Evolutionary conservation across 2,329 filamentous ascomycete species (phyloP), one percentile per base, ranked within the genome.

Genomic region (Venturia oleaginea): DNA sequence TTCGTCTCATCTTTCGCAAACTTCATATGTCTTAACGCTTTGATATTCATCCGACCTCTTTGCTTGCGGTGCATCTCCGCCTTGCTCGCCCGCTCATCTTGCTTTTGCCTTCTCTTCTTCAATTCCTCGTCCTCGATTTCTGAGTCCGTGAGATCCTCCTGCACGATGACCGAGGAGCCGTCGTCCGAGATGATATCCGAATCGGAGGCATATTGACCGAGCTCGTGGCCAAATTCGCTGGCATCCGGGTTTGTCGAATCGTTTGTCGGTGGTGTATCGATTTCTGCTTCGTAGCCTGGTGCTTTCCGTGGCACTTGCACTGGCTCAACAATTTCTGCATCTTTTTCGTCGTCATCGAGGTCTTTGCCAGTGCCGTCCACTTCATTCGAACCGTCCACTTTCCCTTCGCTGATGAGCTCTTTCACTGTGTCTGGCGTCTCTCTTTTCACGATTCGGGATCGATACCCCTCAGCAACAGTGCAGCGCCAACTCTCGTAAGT

Each of bases 11-110:
- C 51, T 30, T 57, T 57, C 15, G 51, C 51, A 22, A 57, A 57
- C 51, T 57, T 57, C 51, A 57, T 57, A n/a, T 57, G 51, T 10
- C 51, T 57, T 30, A 57, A 57, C 15, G 51, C 51, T 30, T 57
- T 57, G 51, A 57, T 34, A 22, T 57, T 57, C 51, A 57, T 57
- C 5, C 30, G 27, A 11, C 51, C 51, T 57, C 51, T 57, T 2
- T 57, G 51, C 30, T 57, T 57, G 15, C 51, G 51, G 30, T 57
- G 51, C 51, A 57, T 34, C 30, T 57, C 51, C 17, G 51, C 51
- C 19, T 57, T 57, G 7, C 51, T 57, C 27, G 51, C 27, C 24
- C n/a, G 27, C 8, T 7, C 11, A n/a, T 57, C 51, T 22, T 57
- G 51, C 30, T 34, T 57, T 17, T 57, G 51, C 19, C 51, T 32